A percentile compares a stretch with the other conserved stretches of the same genome.
phyloP scores from a whole-genome alignment of 768 basidiomycete genomes.

The Serendipita sp. region DNA sequence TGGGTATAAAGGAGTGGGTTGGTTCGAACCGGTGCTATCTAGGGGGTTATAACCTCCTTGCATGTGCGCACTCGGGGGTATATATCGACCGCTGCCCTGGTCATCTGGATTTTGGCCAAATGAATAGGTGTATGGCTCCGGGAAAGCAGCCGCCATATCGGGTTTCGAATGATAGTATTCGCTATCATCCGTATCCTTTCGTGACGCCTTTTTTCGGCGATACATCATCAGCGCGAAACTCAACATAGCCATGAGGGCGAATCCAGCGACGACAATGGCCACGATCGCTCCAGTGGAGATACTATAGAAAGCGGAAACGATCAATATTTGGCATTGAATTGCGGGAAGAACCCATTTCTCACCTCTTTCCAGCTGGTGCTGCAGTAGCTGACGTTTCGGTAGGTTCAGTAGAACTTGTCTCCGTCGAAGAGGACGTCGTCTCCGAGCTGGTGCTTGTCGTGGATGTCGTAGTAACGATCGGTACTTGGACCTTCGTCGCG shows the following conservation, averaged over 20 bases:
- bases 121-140: background rate
- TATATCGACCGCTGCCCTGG: background rate
- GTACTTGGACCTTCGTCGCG: background rate
- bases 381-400: background rate
- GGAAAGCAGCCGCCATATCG: background rate
- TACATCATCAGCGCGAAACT: constrained; percentile 5
- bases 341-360: background rate
- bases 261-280: background rate
- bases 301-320: background rate
- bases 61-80: background rate
- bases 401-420: background rate
- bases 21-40: background rate
- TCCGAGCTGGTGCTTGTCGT: background rate
- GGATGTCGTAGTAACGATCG: background rate
- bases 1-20: background rate
- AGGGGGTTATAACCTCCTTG: constrained; percentile 2
- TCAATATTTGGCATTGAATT: too few relatives aligned
- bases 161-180: background rate
- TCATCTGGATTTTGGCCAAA: background rate
- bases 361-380: background rate
- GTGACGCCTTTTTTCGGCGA: background rate
- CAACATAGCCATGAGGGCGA: background rate
- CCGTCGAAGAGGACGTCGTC: background rate
- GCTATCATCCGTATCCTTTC: background rate
- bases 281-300: background rate